Conservation (phyloP, 345 rosid species). For the Ceriops decandra region DNA sequence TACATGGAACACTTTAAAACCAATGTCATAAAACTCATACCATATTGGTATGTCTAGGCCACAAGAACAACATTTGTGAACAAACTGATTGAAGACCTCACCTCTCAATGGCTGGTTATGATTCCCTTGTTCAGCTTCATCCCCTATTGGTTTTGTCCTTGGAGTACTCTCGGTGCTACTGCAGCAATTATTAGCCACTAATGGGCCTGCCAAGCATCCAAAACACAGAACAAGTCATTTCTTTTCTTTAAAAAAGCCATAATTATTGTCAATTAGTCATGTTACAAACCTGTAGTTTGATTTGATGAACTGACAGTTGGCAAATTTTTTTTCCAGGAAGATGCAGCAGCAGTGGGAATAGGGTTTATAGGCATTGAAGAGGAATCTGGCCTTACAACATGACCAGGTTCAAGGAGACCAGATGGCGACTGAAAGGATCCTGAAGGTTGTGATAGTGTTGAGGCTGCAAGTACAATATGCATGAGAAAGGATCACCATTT, state of each 20-base stretch:
- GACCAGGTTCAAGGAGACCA: constrained; percentile 43
- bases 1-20: neutral
- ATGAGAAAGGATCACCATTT: constrained; percentile 1
- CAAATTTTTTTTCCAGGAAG: constrained; percentile 49
- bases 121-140: constrained; percentile 49
- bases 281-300: constrained; percentile 42
- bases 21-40: neutral
- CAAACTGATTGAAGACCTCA: constrained; percentile 8
- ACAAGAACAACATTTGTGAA: neutral
- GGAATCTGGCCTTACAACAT: constrained; percentile 52
- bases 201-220: constrained; percentile 29
- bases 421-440: constrained; percentile 49
- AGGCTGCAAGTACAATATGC: constrained; percentile 27
- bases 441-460: constrained; percentile 36
- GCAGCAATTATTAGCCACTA: constrained; percentile 47
- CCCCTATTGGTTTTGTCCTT: constrained; percentile 34
- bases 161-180: constrained; percentile 65
- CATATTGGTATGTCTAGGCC: neutral
- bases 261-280: too few relatives aligned
- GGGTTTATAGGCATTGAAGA: constrained; percentile 50
- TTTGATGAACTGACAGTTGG: constrained; percentile 47
- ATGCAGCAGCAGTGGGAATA: constrained; percentile 38
- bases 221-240: too few relatives aligned
- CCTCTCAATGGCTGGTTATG: constrained; percentile 56
- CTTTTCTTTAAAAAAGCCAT: too few relatives aligned